A percentile compares a stretch with the other conserved stretches of the same genome.
Evolutionary conservation across 2,329 filamentous ascomycete genomes (phyloP).

Genomic region (Metarhizium rileyi): DNA sequence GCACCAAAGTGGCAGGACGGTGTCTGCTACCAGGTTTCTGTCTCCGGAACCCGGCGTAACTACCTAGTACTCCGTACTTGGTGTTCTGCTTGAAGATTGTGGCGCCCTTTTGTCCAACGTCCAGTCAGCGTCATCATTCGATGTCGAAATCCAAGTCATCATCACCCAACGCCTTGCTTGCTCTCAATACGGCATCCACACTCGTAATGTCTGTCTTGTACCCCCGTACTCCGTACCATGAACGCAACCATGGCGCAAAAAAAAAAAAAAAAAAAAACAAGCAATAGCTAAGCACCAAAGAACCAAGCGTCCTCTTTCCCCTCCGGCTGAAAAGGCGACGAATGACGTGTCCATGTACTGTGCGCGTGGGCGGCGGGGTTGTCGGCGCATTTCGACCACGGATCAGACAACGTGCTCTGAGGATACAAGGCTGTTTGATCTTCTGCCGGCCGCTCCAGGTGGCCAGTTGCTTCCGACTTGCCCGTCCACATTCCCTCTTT

Average conservation of each 20-base stretch:
- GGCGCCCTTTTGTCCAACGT: background rate
- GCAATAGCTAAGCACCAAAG: too few species aligned
- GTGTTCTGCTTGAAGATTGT: background rate
- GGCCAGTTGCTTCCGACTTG: background rate
- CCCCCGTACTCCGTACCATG: too few species aligned
- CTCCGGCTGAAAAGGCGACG: background rate
- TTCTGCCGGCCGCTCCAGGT: background rate
- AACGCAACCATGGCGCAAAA: too few species aligned
- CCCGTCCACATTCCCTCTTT: background rate
- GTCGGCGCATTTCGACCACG: constrained; percentile 17
- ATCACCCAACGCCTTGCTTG: background rate
- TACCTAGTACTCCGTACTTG: background rate
- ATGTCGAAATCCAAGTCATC: background rate
- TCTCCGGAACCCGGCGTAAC: background rate
- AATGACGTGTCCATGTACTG: background rate
- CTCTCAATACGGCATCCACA: background rate
- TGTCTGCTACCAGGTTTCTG: background rate
- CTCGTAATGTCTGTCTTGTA: too few species aligned
- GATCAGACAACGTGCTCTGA: constrained; percentile 14
- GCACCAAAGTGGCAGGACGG: background rate
- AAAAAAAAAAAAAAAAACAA: too few species aligned
- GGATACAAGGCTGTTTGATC: constrained; percentile 2
- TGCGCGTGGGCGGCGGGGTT: constrained; percentile 5
- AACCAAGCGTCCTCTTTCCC: background rate
- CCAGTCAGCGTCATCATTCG: background rate